Base-by-base conservation (phyloP, 2,329 filamentous ascomycete species). In the Neospermospora avenae region DNA sequence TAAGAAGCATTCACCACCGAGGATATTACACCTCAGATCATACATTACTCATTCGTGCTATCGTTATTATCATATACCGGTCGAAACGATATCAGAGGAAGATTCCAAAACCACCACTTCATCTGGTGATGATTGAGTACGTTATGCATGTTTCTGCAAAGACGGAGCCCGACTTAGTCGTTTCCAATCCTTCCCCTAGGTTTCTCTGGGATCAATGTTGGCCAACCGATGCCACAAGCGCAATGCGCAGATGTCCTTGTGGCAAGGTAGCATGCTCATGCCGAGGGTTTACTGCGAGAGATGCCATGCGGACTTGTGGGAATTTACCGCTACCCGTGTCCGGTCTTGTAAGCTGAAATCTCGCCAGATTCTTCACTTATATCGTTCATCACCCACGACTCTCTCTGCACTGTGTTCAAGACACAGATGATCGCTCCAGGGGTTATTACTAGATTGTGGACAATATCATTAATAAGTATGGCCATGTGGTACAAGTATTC, bases 211-310 rank as follows among this genome's bases (percentile, higher is more conserved):
- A n/a, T n/a, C n/a, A n/a, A 73, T 54, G 73, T 71, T 3, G 73
- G 73, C 52, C 67, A 73, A 54, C 71, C 69, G 14, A 73, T 73
- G 71, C 71, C 71, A 24, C 69, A 67, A 62, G 73, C 71, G 11
- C 65, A 71, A 8, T 72, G 73, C 54, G 71, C 71, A 11, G 69
- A 67, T 31, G 71, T 72, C 2, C 61, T 73, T 4, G 71, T 72
- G 10, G 69, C 73, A 25, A 67, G 68, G n/a, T n/a, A n/a, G n/a
- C n/a, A n/a, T n/a, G n/a, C n/a, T n/a, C n/a, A n/a, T n/a, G n/a
- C n/a, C n/a, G n/a, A n/a, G n/a, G n/a, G n/a, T n/a, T n/a, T n/a
- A n/a, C n/a, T n/a, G n/a, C n/a, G n/a, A n/a, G n/a, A n/a, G n/a
- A n/a, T n/a, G n/a, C n/a, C n/a, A n/a, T n/a, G n/a, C n/a, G n/a